Conservation (phyloP, 306 rosid species). For the Elaeagnus macrophylla region DNA sequence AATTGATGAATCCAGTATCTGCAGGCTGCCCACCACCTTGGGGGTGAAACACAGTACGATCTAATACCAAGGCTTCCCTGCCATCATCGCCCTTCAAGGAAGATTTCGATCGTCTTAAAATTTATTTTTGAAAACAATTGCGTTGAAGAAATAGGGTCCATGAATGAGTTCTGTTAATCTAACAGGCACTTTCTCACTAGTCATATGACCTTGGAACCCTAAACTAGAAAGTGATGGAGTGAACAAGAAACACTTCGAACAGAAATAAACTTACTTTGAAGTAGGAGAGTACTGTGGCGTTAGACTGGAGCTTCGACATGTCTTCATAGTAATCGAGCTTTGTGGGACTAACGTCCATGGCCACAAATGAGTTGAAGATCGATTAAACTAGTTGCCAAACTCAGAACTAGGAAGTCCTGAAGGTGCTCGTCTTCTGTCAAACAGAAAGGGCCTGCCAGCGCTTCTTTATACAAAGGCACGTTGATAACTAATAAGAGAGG, state of each 20-base stretch:
- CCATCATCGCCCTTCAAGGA: constrained; percentile 50
- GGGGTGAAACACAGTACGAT: constrained; percentile 63
- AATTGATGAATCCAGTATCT: constrained; percentile 39
- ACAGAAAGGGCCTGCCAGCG: background rate
- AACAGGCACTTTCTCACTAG: no score
- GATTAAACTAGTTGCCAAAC: constrained; percentile 3
- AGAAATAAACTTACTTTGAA: constrained; percentile 25
- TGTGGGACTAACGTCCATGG: constrained; percentile 46
- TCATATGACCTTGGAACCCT: background rate
- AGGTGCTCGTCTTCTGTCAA: background rate
- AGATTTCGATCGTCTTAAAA: background rate
- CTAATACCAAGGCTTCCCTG: constrained; percentile 44
- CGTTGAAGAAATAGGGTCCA: background rate
- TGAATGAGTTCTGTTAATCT: no score
- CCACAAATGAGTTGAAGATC: background rate
- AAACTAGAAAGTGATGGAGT: background rate
- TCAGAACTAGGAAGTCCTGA: background rate
- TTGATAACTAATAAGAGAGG: no score
- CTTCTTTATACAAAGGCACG: no score
- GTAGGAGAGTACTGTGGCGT: constrained; percentile 39
- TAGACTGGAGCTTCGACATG: constrained; percentile 50
- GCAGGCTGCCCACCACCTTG: constrained; percentile 94
- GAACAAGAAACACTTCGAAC: background rate
- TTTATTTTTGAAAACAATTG: background rate
- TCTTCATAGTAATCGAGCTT: constrained; percentile 55